Conservation (phyloP, 495 filamentous ascomycete species). For the Penicilliopsis zonata region DNA sequence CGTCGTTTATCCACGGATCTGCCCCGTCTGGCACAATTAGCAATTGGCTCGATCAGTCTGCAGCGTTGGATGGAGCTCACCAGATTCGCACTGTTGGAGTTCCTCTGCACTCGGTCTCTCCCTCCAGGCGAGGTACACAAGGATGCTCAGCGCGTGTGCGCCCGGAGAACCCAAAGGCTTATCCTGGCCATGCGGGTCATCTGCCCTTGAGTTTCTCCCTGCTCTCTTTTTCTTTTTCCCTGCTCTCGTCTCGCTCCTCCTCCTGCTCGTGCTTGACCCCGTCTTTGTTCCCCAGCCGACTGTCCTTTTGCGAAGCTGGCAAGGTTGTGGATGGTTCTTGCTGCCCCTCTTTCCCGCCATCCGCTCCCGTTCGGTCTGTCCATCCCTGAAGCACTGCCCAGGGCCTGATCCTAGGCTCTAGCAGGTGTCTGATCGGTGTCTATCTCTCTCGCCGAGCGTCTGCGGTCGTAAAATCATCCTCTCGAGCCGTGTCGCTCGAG, state of each 20-base stretch:
- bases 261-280: background rate
- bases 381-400: background rate
- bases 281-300: background rate
- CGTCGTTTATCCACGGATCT: no score
- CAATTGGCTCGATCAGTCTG: no score
- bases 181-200: background rate
- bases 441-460: conserved; percentile 9
- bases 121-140: no score
- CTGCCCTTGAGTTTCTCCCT: background rate
- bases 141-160: background rate
- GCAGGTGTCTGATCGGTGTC: background rate
- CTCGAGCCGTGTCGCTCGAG: conserved; percentile 10
- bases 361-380: no score
- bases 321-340: background rate
- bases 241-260: background rate
- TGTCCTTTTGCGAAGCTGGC: no score
- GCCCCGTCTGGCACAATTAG: no score
- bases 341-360: no score
- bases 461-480: conserved; percentile 3
- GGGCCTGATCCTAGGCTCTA: background rate
- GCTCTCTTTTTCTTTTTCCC: conserved; percentile 4
- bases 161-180: background rate
- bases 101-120: no score
- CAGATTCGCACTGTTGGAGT: no score
- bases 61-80: no score